Percentiles rank a stretch among this genome's conserved stretches.
These are phyloP conservation scores for Leccinum longicurvipes DNA, from an alignment of 768 basidiomycete genomes.

Conservation along the genomic window DNA sequence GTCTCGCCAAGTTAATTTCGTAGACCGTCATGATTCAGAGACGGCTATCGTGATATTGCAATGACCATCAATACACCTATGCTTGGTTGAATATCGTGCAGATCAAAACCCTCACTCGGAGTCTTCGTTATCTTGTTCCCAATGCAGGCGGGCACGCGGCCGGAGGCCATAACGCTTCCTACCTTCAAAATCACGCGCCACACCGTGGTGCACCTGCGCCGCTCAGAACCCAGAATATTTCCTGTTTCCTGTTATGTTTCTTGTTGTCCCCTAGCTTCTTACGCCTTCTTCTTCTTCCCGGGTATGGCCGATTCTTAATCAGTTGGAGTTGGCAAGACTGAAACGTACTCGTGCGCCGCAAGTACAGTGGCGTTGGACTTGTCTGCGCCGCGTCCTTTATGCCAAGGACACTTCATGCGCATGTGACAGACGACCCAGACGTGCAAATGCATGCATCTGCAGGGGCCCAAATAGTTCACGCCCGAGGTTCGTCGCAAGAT, in stretches of 20 bases:
- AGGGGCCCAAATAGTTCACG: neutral
- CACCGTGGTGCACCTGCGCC: neutral
- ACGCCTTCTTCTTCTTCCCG: neutral
- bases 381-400: neutral
- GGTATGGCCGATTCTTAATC: neutral
- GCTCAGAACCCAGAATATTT: neutral
- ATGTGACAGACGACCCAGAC: neutral
- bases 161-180: neutral
- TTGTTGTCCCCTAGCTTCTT: constrained; percentile 1
- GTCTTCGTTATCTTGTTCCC: neutral
- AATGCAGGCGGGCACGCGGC: neutral
- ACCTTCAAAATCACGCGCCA: neutral
- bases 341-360: neutral
- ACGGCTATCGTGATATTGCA: neutral
- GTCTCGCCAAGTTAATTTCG: neutral
- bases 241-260: neutral
- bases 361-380: neutral
- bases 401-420: neutral
- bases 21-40: neutral
- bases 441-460: neutral
- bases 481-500: neutral
- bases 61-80: neutral
- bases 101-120: neutral
- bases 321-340: neutral
- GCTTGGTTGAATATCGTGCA: neutral